Evolutionary conservation across 768 basidiomycete genomes (phyloP).

Genomic region (Tricholomella constricta): DNA sequence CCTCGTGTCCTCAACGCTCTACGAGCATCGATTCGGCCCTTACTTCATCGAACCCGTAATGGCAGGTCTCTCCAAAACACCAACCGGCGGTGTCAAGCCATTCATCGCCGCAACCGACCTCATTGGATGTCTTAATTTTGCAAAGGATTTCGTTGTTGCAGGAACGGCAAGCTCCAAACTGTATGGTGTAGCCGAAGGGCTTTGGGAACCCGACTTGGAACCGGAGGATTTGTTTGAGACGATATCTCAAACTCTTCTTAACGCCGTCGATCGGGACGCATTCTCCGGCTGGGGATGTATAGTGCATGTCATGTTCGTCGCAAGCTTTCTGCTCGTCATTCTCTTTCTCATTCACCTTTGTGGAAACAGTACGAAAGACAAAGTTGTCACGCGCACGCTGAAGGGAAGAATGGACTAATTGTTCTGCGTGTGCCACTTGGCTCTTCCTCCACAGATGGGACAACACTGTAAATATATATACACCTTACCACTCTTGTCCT

Average conservation of each 20-base stretch:
- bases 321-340: background rate
- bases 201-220: conserved; percentile 97
- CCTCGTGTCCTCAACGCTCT: conserved; percentile 92
- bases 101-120: conserved; percentile 96
- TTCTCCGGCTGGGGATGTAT: conserved; percentile 96
- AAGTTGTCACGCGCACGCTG: conserved; percentile 79
- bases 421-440: background rate
- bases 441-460: background rate
- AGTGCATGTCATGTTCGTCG: conserved; percentile 90
- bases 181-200: conserved; percentile 95
- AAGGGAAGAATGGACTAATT: conserved; percentile 90
- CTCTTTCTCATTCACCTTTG: conserved; percentile 3
- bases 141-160: conserved; percentile 95
- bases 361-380: conserved; percentile 65
- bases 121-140: conserved; percentile 91
- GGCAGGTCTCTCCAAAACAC: conserved; percentile 80
- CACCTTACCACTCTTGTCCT: background rate
- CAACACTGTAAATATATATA: background rate
- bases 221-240: conserved; percentile 98
- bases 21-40: conserved; percentile 94
- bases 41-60: conserved; percentile 97
- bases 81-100: conserved; percentile 74
- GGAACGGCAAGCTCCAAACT: conserved; percentile 92
- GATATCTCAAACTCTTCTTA: conserved; percentile 93
- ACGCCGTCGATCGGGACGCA: conserved; percentile 94